These are phyloP conservation scores for Fusarium multiceps DNA, from an alignment of 2,329 filamentous ascomycete species.

Conservation along the genomic window DNA sequence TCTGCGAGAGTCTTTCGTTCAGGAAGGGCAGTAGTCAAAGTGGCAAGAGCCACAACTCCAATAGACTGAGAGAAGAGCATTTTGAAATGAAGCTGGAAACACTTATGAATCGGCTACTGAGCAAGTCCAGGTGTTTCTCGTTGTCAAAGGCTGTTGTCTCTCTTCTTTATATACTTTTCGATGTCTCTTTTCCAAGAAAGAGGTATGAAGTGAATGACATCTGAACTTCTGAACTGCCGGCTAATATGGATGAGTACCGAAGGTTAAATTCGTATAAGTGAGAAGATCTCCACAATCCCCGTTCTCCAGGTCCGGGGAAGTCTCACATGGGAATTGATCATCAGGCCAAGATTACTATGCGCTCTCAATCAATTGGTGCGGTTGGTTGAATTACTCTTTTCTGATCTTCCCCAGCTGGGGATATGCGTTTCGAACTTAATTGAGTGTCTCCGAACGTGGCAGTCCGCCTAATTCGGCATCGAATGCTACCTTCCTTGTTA, in stretches of 20 bases:
- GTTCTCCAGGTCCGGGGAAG: conserved; percentile 12
- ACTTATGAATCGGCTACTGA: not conserved
- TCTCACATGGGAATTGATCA: conserved; percentile 18
- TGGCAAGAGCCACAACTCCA: conserved; percentile 21
- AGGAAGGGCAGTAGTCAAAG: conserved; percentile 5
- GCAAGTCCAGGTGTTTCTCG: not conserved
- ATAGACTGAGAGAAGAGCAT: conserved; percentile 22
- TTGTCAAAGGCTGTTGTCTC: not conserved
- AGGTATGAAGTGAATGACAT: not conserved
- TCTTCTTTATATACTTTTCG: conserved; percentile 7
- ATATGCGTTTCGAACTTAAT: not conserved
- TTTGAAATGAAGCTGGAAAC: not conserved
- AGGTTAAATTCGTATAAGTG: conserved; percentile 27
- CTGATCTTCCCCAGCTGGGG: conserved; percentile 7
- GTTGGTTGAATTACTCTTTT: not conserved
- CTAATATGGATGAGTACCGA: conserved; percentile 13
- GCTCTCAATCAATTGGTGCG: conserved; percentile 14
- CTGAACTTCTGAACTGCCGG: conserved; percentile 6
- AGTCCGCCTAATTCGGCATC: not conserved
- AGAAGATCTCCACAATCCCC: conserved; percentile 2
- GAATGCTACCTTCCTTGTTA: conserved; percentile 12
- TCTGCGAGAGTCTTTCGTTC: conserved; percentile 7
- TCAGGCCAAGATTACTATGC: not conserved
- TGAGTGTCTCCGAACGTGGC: conserved; percentile 1
- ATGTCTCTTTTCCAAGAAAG: no score